These are phyloP conservation scores for Cordyceps javanica DNA, from an alignment of 2,329 filamentous ascomycete genomes.

Conservation along the genomic window DNA sequence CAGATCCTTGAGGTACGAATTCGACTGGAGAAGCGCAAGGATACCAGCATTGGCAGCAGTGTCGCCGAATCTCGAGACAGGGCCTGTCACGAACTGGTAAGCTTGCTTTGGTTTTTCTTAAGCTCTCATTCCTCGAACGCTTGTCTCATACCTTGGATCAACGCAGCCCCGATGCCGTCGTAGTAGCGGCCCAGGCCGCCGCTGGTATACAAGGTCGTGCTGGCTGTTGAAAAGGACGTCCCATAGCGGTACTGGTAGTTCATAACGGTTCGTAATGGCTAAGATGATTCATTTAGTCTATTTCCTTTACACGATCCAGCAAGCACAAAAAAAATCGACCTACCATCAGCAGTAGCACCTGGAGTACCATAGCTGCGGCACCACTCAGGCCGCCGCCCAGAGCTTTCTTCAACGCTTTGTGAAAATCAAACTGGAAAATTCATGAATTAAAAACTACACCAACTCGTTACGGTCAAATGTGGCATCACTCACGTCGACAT, in stretches of 20 bases:
- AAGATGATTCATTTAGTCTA: rapidly evolving
- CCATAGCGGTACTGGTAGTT: conserved; percentile 46
- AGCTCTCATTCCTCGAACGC: neutral
- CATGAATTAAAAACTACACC: neutral
- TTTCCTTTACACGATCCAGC: neutral
- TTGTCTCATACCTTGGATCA: conserved; percentile 34
- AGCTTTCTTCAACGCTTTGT: conserved; percentile 36
- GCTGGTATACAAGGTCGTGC: conserved; percentile 33
- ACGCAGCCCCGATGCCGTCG: conserved; percentile 37
- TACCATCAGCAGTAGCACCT: conserved; percentile 43
- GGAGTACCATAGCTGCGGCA: conserved; percentile 42
- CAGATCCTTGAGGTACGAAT: conserved; percentile 36
- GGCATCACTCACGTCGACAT: conserved; percentile 31
- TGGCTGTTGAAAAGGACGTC: conserved; percentile 33
- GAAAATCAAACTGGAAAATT: conserved; percentile 35
- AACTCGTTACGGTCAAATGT: neutral
- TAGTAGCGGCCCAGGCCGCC: conserved; percentile 39
- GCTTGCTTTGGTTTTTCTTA: neutral
- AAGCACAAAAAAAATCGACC: neutral
- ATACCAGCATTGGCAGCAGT: conserved; percentile 45
- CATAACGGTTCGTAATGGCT: conserved; percentile 45
- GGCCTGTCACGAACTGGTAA: conserved; percentile 25
- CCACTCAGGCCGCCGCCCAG: conserved; percentile 41
- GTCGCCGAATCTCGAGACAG: conserved; percentile 40
- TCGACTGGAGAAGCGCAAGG: conserved; percentile 40